These are phyloP conservation scores for Letharia columbiana DNA, from an alignment of 495 filamentous ascomycete species.

Conservation along the genomic window DNA sequence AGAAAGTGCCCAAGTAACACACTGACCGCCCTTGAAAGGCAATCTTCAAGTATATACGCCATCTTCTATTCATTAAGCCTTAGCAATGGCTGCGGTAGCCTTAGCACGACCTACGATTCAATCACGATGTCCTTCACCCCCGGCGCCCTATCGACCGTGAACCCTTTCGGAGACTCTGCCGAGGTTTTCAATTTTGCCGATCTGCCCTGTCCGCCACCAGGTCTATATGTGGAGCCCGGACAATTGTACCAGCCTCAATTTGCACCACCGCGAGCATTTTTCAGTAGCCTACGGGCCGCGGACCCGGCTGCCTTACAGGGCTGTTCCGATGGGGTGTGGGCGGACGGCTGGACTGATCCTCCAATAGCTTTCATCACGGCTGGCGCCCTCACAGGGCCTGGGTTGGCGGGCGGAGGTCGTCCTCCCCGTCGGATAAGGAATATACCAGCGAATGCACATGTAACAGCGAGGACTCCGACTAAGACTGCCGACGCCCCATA, in stretches of 20 bases:
- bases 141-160: conserved; percentile 2
- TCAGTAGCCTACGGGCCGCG: background rate
- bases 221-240: conserved; percentile 3
- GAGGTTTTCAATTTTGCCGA: conserved; percentile 1
- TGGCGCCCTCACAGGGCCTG: background rate
- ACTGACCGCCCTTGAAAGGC: background rate
- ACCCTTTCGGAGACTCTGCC: background rate
- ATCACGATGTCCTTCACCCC: background rate
- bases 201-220: background rate
- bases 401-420: background rate
- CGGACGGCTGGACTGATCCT: background rate
- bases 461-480: background rate
- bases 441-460: background rate
- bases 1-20: background rate
- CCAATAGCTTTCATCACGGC: background rate
- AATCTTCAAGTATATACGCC: background rate
- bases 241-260: conserved; percentile 2
- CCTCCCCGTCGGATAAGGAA: background rate
- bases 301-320: background rate
- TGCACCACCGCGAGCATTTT: background rate
- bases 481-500: background rate
- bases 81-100: conserved; percentile 1
- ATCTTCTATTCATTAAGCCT: background rate
- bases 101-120: background rate
- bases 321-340: background rate